A percentile compares a stretch with the other conserved stretches of the same genome.
Conservation (phyloP, 2,329 filamentous ascomycete genomes). For the Talaromyces albobiverticillius region DNA sequence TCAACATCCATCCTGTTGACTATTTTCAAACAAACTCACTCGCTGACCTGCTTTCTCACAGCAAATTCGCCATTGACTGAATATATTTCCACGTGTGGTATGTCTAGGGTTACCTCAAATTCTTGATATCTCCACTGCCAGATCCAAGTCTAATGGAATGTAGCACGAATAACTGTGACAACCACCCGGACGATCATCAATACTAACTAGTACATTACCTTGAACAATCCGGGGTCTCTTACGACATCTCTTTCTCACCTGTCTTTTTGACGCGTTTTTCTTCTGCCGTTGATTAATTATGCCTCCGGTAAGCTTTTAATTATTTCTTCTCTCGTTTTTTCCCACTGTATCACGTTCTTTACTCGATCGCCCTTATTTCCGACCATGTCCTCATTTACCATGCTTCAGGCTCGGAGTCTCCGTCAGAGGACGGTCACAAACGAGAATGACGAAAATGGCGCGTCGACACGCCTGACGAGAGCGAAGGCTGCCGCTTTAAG, state of each 20-base stretch:
- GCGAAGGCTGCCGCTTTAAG: conserved; percentile 77
- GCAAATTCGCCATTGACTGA: conserved; percentile 20
- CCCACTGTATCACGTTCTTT: background rate
- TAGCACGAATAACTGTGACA: conserved; percentile 28
- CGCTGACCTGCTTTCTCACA: conserved; percentile 19
- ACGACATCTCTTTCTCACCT: conserved; percentile 22
- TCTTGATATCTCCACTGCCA: conserved; percentile 31
- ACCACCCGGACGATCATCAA: conserved; percentile 25
- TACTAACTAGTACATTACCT: conserved; percentile 13
- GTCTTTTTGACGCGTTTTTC: conserved; percentile 20
- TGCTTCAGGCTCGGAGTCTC: conserved; percentile 62
- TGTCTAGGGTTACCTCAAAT: conserved; percentile 25
- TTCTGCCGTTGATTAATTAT: conserved; percentile 43
- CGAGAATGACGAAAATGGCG: conserved; percentile 90
- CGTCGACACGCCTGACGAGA: conserved; percentile 81
- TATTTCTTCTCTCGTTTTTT: conserved; percentile 3
- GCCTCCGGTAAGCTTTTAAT: conserved; percentile 53
- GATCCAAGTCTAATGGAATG: conserved; percentile 32
- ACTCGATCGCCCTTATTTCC: conserved; percentile 8
- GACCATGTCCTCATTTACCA: conserved; percentile 41
- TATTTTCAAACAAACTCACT: background rate
- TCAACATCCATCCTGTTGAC: background rate
- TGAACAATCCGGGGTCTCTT: conserved; percentile 18
- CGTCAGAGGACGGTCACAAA: conserved; percentile 76
- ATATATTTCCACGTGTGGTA: conserved; percentile 36